Conservation (phyloP, 345 rosid genomes). For the Pistacia integerrima region DNA sequence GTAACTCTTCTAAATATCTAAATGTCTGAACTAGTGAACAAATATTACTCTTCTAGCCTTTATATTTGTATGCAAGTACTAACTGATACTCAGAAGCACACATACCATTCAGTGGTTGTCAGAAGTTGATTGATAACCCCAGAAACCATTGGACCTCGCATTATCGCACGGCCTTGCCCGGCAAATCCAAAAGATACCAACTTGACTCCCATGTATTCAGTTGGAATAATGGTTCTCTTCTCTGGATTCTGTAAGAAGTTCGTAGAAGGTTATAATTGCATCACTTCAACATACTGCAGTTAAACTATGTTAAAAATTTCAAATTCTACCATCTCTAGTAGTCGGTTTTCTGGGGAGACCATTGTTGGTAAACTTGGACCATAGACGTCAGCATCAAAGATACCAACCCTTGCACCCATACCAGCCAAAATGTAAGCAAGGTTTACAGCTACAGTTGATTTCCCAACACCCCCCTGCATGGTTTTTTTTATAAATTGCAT, state of each 20-base stretch:
- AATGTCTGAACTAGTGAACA: neutral
- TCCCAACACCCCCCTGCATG: conserved; percentile 97
- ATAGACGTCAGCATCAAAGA: conserved; percentile 94
- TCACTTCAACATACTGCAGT: neutral
- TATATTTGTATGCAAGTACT: neutral
- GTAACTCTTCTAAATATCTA: neutral
- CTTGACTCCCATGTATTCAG: conserved; percentile 93
- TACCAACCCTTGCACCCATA: conserved; percentile 97
- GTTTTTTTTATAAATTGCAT: conserved; percentile 49
- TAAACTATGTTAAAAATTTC: conserved; percentile 8
- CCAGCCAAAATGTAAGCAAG: conserved; percentile 92
- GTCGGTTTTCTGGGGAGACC: conserved; percentile 87
- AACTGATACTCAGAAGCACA: conserved; percentile 13
- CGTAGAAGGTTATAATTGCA: conserved; percentile 23
- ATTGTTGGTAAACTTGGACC: conserved; percentile 98
- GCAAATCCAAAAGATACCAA: conserved; percentile 95
- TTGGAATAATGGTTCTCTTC: conserved; percentile 82
- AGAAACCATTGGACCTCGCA: conserved; percentile 99
- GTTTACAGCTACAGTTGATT: conserved; percentile 94
- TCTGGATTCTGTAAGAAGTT: conserved; percentile 71
- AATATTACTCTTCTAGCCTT: neutral
- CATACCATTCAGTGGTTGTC: conserved; percentile 90
- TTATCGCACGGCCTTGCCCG: conserved; percentile 95
- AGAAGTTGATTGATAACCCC: conserved; percentile 94
- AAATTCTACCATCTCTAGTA: conserved; percentile 74